Base-by-base conservation (phyloP, 202 grass and related monocot genomes). In the Zoysia matrella region DNA sequence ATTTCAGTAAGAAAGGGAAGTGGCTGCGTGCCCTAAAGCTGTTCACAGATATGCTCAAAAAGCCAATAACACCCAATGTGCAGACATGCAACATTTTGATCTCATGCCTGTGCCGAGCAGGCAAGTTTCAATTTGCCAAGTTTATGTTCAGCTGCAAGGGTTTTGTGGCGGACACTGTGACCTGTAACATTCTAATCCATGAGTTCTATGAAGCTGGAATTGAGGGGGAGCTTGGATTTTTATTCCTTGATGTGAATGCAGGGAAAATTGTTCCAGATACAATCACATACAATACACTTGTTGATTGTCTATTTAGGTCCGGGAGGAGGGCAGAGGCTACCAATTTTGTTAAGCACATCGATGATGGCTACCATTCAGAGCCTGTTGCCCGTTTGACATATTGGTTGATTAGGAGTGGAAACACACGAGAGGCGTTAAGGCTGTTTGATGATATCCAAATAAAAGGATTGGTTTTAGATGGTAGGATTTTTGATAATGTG, bases 181-280 rank as follows among this genome's bases (percentile, higher is more conserved):
- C 92, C 44, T 98, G 90, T 87, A 94, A 91, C 82, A 95, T 95
- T 88, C 45, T 98, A 48, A 88, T 98, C 55, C 82, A 82, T 42
- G 86, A 91, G 82, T 95, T 91, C 77, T 93, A 95, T 58, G 13
- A 52, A 16, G 87, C 89, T 0, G 71, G 87, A 55, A 91, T 81
- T 86, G 73, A 88, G 76, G 82, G 6, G 3, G 90, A 95, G 65
- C 90, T 98, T 66, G 64, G 73, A 6, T 89, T 95, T 77, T 69
- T 98, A 79, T 98, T 93, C 9, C 8, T 73, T 44, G 82, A 91
- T 73, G 46, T 87, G 75, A 74, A 86, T 11, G 52, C 63, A 0
- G 87, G 76, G 44, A 88, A 91, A 13, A 88, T 95, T 93, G 74
- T 42, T 42, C 90, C 87, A 69, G 86, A 93, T 80, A 86, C 49